phyloP scores from a whole-genome alignment of 192 early-diverging fungal genomes.

The Gamsiella multidivaricata region DNA sequence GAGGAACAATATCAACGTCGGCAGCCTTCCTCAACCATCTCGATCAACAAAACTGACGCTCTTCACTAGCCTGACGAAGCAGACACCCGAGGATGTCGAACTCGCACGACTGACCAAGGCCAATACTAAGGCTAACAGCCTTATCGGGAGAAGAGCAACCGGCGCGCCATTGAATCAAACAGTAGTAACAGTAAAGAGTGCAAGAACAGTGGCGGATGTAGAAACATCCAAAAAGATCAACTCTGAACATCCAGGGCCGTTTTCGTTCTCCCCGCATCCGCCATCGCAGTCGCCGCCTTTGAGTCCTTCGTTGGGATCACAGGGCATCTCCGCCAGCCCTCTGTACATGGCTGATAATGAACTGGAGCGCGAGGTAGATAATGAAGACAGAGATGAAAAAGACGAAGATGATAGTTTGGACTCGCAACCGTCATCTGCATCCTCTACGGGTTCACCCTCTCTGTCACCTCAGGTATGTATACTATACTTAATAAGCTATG shows the following conservation, averaged over 20 bases:
- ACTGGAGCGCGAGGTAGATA: not conserved
- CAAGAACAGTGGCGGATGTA: too few relatives aligned
- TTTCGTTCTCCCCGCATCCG: not conserved
- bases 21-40: not conserved
- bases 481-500: too few relatives aligned
- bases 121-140: conserved; percentile 22
- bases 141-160: too few relatives aligned
- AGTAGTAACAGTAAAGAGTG: too few relatives aligned
- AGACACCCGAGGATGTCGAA: conserved; percentile 9
- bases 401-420: too few relatives aligned
- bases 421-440: not conserved
- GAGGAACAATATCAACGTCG: too few relatives aligned
- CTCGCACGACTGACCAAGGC: conserved; percentile 22
- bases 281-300: not conserved
- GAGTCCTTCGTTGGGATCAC: not conserved
- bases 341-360: not conserved
- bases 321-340: not conserved
- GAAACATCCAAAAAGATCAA: not conserved
- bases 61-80: conserved; percentile 8
- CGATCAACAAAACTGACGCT: not conserved
- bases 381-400: too few relatives aligned
- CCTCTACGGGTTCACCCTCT: not conserved
- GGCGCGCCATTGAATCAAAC: too few relatives aligned
- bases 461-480: not conserved
- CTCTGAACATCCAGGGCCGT: not conserved